Evolutionary conservation across 352 stramenopile genomes (phyloP), one percentile per base, ranked within the genome.

Genomic region (Phytophthora multivora): DNA sequence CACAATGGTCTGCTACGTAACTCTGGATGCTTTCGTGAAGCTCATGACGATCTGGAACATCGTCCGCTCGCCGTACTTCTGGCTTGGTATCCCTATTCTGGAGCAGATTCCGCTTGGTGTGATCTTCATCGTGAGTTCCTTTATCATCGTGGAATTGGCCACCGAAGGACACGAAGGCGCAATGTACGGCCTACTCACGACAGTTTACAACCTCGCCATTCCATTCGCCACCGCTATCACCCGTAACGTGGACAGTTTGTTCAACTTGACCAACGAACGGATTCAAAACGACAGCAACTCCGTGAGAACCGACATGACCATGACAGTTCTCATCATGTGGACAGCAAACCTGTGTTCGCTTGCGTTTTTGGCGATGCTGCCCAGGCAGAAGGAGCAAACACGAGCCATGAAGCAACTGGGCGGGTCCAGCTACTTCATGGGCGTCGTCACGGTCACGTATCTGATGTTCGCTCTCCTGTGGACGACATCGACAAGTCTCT

Each of bases 121-220:
- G 18, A 66, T 65, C 25, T 89, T 86, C 66, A 85, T 86, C 30
- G 72, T 90, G 35, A 60, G 59, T 12, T 77, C 76, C 9, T 89
- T 86, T 51, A 81, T 86, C 47, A 70, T 79, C 15, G 75, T 89
- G 26, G 79, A 90, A 61, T 70, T 90, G 35, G 63, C 75, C 8
- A 66, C 61, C 7, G 77, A 85, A 18, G 79, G 81, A 23, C 67
- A 88, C 54, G 77, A 90, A 69, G 77, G 77, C 12, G 79, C 79
- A 40, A 79, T 88, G 59, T 86, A 86, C 70, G 77, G 81, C 6
- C 59, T 90, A 18, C 63, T 90, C 18, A 85, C 77, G 25, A 90
- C 81, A 4, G 75, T 88, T 4, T 63, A 66, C 38, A 90, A 89
- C 52, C 67, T 90, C 16, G 50, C 63, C 3, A 68, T 63, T 3